Conservation (phyloP, 345 rosid genomes). For the Passiflora organensis region DNA sequence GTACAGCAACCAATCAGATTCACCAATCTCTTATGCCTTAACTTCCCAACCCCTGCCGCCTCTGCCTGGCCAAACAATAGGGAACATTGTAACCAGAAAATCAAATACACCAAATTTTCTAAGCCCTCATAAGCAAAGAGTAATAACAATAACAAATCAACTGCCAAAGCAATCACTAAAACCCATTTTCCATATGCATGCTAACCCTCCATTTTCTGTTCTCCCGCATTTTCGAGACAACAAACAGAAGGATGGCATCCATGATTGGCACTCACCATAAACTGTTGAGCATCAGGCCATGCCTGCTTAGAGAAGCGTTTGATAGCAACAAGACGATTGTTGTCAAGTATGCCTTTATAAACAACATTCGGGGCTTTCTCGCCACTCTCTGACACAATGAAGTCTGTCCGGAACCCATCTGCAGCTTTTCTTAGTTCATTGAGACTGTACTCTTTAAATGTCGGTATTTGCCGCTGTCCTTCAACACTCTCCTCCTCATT, state of each 20-base stretch:
- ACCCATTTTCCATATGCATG: neutral
- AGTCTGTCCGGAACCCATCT: conserved; percentile 2
- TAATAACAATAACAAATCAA: neutral
- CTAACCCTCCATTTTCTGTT: neutral
- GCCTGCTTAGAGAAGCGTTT: conserved; percentile 8
- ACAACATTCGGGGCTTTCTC: conserved; percentile 15
- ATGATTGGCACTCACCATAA: neutral
- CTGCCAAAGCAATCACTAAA: neutral
- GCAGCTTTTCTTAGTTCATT: conserved; percentile 6
- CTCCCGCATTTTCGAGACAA: neutral
- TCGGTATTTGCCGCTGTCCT: neutral
- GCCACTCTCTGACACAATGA: conserved; percentile 10
- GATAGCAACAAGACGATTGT: neutral
- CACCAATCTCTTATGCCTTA: conserved; percentile 3
- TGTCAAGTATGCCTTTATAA: conserved; percentile 8
- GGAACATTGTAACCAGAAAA: neutral
- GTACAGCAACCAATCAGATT: conserved; percentile 9
- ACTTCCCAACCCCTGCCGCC: conserved; percentile 6
- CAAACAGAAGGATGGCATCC: neutral
- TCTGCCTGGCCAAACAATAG: conserved; percentile 1
- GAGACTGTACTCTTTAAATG: conserved; percentile 5
- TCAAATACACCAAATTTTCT: neutral
- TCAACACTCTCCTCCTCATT: neutral
- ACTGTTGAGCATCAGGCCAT: conserved; percentile 13
- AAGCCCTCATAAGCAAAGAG: too few species aligned